These are phyloP conservation scores for Prunus mongolica DNA, from an alignment of 306 rosid species.

Conservation along the genomic window DNA sequence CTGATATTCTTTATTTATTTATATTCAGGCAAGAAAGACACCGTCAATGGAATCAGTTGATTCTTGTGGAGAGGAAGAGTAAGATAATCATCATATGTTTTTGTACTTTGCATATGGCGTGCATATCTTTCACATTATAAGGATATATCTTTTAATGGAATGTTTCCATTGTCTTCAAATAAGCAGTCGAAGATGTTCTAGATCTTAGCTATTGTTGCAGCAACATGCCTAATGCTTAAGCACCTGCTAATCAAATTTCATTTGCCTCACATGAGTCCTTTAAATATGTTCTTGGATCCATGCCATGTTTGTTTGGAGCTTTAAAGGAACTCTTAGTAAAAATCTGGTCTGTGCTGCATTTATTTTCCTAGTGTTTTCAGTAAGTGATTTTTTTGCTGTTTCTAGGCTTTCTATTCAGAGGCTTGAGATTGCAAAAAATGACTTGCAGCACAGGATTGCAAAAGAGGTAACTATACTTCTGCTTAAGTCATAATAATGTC, in stretches of 20 bases:
- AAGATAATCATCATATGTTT: conserved; percentile 37
- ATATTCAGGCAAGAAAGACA: conserved; percentile 80
- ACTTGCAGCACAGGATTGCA: conserved; percentile 91
- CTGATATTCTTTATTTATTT: conserved; percentile 29
- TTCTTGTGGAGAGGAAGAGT: conserved; percentile 99
- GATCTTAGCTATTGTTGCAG: not conserved
- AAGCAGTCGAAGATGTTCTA: not conserved
- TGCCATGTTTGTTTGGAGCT: not conserved
- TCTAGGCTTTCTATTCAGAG: conserved; percentile 94
- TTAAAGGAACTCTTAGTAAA: not conserved
- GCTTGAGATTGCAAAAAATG: conserved; percentile 88
- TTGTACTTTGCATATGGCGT: not conserved
- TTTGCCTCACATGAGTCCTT: not conserved
- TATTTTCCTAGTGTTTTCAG: not conserved
- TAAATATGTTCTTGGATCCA: not conserved
- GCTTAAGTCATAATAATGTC: conserved; percentile 14
- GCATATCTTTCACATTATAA: not conserved
- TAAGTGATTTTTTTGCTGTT: conserved; percentile 8
- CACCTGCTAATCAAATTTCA: not conserved
- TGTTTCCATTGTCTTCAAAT: not conserved
- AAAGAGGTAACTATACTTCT: conserved; percentile 67
- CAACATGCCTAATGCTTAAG: not conserved
- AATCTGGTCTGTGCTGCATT: not conserved
- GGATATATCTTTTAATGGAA: not conserved
- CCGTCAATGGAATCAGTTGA: conserved; percentile 91